Base-by-base conservation (phyloP, 2,329 filamentous ascomycete species). In the Dissoconium aciculare region DNA sequence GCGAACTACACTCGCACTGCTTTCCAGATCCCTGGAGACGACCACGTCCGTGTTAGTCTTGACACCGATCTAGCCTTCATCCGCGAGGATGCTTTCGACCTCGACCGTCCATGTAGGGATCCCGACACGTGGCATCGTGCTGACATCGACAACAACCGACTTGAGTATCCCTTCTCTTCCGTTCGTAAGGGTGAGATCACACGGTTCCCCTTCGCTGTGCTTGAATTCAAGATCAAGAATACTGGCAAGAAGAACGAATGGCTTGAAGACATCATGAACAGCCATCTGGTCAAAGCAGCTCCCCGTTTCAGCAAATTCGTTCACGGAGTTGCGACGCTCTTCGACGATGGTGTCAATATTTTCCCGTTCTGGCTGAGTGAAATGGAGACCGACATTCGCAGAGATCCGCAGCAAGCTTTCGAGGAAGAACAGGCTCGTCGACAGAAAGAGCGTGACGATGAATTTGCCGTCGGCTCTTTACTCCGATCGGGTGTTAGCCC, bases 281-380 rank as follows among this genome's bases (percentile, higher is more conserved):
- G 84, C 4, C 87, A 98, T 55, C 69, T 98, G 4, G 80, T 98
- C 40, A 84, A 93, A 52, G 74, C 84, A 27, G 76, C 80, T 0
- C 82, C 85, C 2, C 74, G 79, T 30, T 98, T 98, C 60, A 94
- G 84, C 47, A 98, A 98, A 55, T 98, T 95, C 46, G 79, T 92
- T 2, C 87, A 98, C 47, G 89, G 89, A 38, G 76, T 91, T 4
- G 85, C 87, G 5, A 76, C 78, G 23, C 66, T 98, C 2, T 95
- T 95, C 44, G 89, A 95, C 48, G 62, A 98, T 55, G 74, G 93
- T 49, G 85, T 98, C 54, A 95, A 95, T 59, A 85, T 74, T 39
- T 74, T 95, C 49, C 89, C 89, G 10, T 94, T 95, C 62, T 98
- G 89, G 89, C 69, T 95, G 17, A 78, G 78, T 46, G 80, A 92